A percentile compares a stretch with the other conserved stretches of the same genome.
Conservation (phyloP, 306 rosid genomes). For the Castanea crenata region DNA sequence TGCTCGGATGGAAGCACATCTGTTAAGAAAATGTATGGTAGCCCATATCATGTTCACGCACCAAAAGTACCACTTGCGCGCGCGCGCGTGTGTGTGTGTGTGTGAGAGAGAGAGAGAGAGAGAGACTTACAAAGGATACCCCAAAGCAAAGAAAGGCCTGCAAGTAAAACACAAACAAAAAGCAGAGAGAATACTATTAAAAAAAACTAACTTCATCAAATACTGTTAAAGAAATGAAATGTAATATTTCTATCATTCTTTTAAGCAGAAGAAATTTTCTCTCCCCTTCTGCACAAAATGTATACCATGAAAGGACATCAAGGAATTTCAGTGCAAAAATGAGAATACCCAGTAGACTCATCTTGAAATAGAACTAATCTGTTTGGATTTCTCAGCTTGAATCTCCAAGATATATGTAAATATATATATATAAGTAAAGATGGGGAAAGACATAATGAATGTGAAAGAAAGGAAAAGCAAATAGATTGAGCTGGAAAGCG, state of each 20-base stretch:
- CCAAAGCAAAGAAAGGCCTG: slow-evolving; percentile 63
- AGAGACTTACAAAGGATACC: slow-evolving; percentile 59
- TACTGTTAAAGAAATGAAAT: not conserved
- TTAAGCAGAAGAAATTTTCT: no score
- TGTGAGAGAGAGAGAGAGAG: not conserved
- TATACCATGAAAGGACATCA: slow-evolving; percentile 23
- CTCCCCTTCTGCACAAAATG: no score
- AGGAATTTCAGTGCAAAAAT: slow-evolving; percentile 32
- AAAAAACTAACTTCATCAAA: not conserved
- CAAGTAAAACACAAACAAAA: not conserved
- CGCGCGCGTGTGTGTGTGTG: no score
- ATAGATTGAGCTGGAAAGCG: not conserved
- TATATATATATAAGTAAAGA: not conserved
- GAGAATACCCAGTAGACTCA: slow-evolving; percentile 36
- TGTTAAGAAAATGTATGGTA: slow-evolving; percentile 16
- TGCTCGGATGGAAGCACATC: slow-evolving; percentile 58
- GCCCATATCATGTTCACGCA: slow-evolving; percentile 6
- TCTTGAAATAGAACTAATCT: slow-evolving; percentile 2
- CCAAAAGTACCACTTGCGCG: not conserved
- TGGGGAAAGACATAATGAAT: not conserved
- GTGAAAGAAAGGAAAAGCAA: not conserved
- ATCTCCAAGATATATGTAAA: not conserved
- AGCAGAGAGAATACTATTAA: not conserved
- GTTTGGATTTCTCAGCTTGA: not conserved
- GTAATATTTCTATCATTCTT: no score